A percentile compares a stretch with the other conserved stretches of the same genome.
Evolutionary conservation across 179 eudicot genomes (phyloP).

Genomic region (Beta lomatogona): DNA sequence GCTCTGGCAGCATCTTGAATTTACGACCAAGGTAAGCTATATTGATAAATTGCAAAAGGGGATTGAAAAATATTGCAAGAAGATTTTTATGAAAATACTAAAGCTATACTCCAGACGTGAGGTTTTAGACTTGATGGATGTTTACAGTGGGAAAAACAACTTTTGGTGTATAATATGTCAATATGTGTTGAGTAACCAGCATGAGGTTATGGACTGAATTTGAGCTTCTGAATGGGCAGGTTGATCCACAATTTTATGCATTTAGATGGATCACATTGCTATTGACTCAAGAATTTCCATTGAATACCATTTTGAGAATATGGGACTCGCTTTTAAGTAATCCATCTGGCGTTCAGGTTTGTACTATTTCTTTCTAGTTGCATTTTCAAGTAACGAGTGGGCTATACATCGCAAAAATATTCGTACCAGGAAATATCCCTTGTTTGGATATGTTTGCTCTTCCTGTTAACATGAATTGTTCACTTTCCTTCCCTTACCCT

Average conservation of each 20-base stretch:
- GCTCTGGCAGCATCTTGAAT: conserved; percentile 70
- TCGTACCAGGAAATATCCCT: background rate
- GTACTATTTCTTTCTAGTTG: background rate
- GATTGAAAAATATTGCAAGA: background rate
- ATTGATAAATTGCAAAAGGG: background rate
- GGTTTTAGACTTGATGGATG: background rate
- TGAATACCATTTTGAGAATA: conserved; percentile 54
- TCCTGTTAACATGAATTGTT: background rate
- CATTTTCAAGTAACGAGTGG: background rate
- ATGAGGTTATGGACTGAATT: background rate
- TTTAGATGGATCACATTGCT: conserved; percentile 81
- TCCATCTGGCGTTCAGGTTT: conserved; percentile 66
- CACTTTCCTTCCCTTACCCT: background rate
- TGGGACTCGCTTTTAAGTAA: conserved; percentile 73
- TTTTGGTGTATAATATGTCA: background rate
- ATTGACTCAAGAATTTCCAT: conserved; percentile 67
- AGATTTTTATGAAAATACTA: background rate
- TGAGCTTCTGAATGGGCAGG: conserved; percentile 38
- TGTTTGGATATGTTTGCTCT: background rate
- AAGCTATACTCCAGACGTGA: background rate
- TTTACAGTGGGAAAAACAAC: background rate
- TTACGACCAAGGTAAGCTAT: conserved; percentile 48
- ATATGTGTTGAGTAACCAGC: background rate
- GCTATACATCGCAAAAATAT: background rate
- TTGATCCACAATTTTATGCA: conserved; percentile 69